Conservation (phyloP, 1,284 basidiomycete species). For the Irpex rosettiformis region DNA sequence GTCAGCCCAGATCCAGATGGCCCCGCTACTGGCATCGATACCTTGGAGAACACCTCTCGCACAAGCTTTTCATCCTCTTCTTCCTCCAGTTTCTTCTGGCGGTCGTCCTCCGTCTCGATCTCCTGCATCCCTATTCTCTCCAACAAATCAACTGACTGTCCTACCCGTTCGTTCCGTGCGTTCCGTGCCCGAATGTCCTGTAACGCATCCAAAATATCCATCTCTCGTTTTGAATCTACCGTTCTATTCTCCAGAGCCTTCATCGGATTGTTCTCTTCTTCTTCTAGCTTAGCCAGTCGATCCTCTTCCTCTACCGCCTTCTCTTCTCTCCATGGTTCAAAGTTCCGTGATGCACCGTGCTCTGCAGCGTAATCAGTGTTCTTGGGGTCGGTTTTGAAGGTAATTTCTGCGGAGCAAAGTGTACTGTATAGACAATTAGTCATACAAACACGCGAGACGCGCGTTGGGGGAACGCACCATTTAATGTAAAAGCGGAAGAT, state of each 20-base stretch:
- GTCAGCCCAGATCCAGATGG: slow-evolving; percentile 24
- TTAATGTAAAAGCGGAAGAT: slow-evolving; percentile 88
- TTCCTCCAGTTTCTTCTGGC: slow-evolving; percentile 62
- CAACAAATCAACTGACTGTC: slow-evolving; percentile 61
- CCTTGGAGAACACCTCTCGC: slow-evolving; percentile 80
- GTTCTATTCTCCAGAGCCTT: slow-evolving; percentile 92
- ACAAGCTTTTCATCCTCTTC: slow-evolving; percentile 93
- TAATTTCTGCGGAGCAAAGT: slow-evolving; percentile 95
- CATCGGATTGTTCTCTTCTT: slow-evolving; percentile 96
- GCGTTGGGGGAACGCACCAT: slow-evolving; percentile 45
- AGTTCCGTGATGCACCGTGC: slow-evolving; percentile 92
- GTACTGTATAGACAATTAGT: slow-evolving; percentile 49
- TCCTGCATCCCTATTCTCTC: slow-evolving; percentile 58
- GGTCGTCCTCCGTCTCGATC: slow-evolving; percentile 67
- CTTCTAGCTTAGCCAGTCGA: slow-evolving; percentile 73
- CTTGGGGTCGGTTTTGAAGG: slow-evolving; percentile 99
- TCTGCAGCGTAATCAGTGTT: slow-evolving; percentile 93
- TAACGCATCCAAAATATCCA: slow-evolving; percentile 96
- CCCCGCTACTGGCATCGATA: slow-evolving; percentile 40
- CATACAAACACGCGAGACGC: not conserved
- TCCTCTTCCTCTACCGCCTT: slow-evolving; percentile 72
- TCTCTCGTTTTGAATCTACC: slow-evolving; percentile 91
- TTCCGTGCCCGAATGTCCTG: slow-evolving; percentile 94
- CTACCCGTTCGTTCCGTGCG: slow-evolving; percentile 83
- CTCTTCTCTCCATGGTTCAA: slow-evolving; percentile 90